Evolutionary conservation across 148 eudicot genomes (phyloP).

Genomic region (Linanthus parryae): DNA sequence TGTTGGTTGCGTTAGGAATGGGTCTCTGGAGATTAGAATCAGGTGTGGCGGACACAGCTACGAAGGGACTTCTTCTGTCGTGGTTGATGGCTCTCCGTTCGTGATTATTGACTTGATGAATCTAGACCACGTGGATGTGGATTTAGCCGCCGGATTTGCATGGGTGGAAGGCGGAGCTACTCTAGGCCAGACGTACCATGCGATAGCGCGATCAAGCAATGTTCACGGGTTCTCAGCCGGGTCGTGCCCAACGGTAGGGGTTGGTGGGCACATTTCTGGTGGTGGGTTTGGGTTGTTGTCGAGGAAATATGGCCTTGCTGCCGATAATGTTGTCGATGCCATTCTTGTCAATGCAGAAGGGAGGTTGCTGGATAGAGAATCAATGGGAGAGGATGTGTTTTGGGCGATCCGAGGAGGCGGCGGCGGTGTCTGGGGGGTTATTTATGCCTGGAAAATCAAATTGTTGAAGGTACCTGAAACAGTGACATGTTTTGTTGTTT

Average conservation of each 20-base stretch:
- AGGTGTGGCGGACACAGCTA: constrained; percentile 72
- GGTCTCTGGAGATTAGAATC: constrained; percentile 31
- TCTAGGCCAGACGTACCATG: constrained; percentile 44
- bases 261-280: constrained; percentile 49
- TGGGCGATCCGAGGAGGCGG: constrained; percentile 69
- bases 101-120: constrained; percentile 52
- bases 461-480: constrained; percentile 27
- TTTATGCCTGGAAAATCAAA: constrained; percentile 48
- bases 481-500: constrained; percentile 35
- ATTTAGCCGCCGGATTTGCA: constrained; percentile 25
- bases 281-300: constrained; percentile 63
- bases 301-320: constrained; percentile 53
- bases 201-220: constrained; percentile 27
- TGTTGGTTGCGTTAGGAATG: constrained; percentile 29
- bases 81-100: constrained; percentile 31
- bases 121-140: constrained; percentile 28
- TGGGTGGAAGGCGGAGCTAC: constrained; percentile 80
- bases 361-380: constrained; percentile 28
- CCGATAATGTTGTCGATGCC: constrained; percentile 55
- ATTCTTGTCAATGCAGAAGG: constrained; percentile 39
- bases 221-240: constrained; percentile 46
- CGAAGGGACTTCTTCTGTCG: constrained; percentile 53
- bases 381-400: constrained; percentile 63
- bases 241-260: constrained; percentile 52
- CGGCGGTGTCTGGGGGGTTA: constrained; percentile 47